phyloP scores from a whole-genome alignment of 139 green algal species.

The Chlamydomonas sphaeroides region DNA sequence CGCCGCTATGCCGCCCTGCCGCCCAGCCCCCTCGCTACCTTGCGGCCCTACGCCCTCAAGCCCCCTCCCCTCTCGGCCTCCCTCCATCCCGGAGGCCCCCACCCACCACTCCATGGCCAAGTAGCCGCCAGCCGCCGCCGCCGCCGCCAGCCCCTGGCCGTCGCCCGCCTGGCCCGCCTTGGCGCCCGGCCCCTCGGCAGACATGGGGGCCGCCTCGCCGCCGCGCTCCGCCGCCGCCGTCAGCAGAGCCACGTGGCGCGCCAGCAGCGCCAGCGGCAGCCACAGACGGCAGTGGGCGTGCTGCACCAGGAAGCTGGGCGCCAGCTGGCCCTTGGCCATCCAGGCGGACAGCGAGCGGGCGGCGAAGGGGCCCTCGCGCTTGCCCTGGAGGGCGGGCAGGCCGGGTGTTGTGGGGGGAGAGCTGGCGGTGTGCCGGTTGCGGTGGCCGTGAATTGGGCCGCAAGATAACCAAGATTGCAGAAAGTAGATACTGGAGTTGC shows the following conservation, averaged over 20 bases:
- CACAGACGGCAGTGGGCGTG: slow-evolving; percentile 25
- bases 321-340: slow-evolving; percentile 21
- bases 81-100: too few relatives aligned
- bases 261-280: slow-evolving; percentile 28
- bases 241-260: not conserved
- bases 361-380: slow-evolving; percentile 13
- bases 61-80: too few relatives aligned
- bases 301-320: not conserved
- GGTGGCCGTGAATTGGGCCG: too few relatives aligned
- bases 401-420: not conserved
- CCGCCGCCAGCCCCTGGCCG: not conserved
- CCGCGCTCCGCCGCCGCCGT: not conserved
- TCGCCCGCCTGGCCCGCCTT: not conserved
- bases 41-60: too few relatives aligned
- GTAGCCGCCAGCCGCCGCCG: not conserved
- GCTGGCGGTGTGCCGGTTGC: not conserved
- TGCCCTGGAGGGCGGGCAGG: not conserved
- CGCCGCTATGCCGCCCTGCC: too few relatives aligned
- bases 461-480: not conserved
- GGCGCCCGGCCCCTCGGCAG: too few relatives aligned
- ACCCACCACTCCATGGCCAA: slow-evolving; percentile 14
- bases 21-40: too few relatives aligned
- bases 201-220: too few relatives aligned
- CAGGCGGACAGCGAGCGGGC: slow-evolving; percentile 13
- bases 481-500: not conserved